Conservation (phyloP, 2,329 filamentous ascomycete species). For the Aspergillus pseudoglaucus region DNA sequence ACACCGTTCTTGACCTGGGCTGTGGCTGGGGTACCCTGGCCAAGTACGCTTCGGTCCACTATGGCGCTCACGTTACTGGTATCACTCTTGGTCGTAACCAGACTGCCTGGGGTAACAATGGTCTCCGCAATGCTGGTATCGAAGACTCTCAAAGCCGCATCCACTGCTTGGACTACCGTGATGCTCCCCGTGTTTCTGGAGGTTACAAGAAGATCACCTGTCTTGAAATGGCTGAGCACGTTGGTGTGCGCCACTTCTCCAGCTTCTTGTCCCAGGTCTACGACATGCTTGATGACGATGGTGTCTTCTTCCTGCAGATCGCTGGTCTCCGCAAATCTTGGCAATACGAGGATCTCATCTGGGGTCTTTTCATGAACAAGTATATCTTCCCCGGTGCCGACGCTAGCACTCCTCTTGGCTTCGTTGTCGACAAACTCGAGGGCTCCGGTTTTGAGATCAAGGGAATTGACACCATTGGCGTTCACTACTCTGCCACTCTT, state of each 20-base stretch:
- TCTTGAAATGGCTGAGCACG: constrained; percentile 98
- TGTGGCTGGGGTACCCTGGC: constrained; percentile 97
- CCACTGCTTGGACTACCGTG: constrained; percentile 94
- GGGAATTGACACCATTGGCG: constrained; percentile 83
- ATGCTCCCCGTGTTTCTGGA: constrained; percentile 72
- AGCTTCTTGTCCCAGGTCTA: constrained; percentile 79
- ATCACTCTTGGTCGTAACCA: constrained; percentile 94
- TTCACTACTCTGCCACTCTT: constrained; percentile 93
- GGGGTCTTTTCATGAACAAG: constrained; percentile 99
- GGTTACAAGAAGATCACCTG: constrained; percentile 93
- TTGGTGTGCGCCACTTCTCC: constrained; percentile 82
- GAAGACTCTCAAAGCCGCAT: constrained; percentile 84
- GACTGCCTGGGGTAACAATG: constrained; percentile 92
- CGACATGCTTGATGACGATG: constrained; percentile 94
- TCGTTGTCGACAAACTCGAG: constrained; percentile 78
- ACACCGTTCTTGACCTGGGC: constrained; percentile 85
- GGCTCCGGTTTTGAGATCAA: constrained; percentile 86
- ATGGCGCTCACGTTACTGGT: constrained; percentile 77
- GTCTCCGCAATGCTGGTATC: constrained; percentile 73
- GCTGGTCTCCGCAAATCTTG: constrained; percentile 88
- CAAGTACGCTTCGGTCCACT: constrained; percentile 87
- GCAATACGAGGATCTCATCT: constrained; percentile 97
- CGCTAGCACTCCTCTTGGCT: constrained; percentile 86
- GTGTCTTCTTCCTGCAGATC: constrained; percentile 92
- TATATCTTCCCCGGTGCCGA: constrained; percentile 97